Base-by-base conservation (phyloP, 2,329 filamentous ascomycete genomes). In the Calonectria henricotiae region DNA sequence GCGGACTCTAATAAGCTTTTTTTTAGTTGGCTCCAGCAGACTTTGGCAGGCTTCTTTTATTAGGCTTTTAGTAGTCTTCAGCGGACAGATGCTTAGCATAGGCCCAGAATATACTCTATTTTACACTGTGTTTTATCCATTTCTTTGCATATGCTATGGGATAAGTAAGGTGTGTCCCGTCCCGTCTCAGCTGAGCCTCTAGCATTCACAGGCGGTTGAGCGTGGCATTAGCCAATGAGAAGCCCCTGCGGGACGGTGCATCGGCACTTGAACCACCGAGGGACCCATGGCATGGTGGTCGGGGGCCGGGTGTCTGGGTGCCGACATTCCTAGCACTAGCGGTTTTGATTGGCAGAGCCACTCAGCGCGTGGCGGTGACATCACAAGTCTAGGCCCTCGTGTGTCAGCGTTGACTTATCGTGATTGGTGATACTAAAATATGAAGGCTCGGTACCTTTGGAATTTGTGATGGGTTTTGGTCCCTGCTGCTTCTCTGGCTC, bases 171-270 rank as follows among this genome's bases (percentile, higher is more conserved):
- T 20, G 20, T 20, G 20, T 20, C 20, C 47, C 25, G 27, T 54
- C 27, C n/a, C 51, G 12, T 58, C 32, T 39, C 32, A 39, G 37
- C 51, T 58, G 32, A 58, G 51, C 51, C 51, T n/a, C 35, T 17
- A 13, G 12, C 12, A 15, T 23, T 23, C 13, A 11, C 9, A 8
- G 20, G 30, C 37, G 3, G 51, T 15, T 39, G 35, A 12, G 9
- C 20, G 20, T 23, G 51, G 32, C 20, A 27, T 13, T 9, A 15
- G 35, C 51, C 51, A 58, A 58, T 58, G 2, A 27, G 1, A 39
- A 5, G 30, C 17, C 20, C 12, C 5, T 20, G 35, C 17, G n/a
- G 11, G 23, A 37, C 51, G 51, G 51, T 39, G 13, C 20, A 17
- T 39, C 51, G 51, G 51, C 20, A 25, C n/a, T 58, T 15, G 51